Conservation (phyloP, 768 basidiomycete species). For the Fomitopsis serialis region DNA sequence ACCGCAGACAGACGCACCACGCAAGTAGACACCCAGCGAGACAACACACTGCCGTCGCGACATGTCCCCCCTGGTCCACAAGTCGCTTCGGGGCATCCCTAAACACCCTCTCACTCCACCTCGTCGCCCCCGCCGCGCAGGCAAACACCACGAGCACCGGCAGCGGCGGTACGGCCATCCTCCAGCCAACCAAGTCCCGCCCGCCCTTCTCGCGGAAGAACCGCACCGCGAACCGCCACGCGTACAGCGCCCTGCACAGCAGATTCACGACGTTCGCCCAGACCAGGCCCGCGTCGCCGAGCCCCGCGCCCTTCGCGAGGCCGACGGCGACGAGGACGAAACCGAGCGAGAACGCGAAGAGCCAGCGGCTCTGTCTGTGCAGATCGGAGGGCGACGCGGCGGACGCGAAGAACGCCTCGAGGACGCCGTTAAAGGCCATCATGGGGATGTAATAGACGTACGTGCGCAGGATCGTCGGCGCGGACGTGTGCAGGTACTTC, state of each 20-base stretch:
- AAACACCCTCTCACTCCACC: constrained; percentile 19
- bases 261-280: constrained; percentile 74
- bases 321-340: constrained; percentile 54
- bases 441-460: constrained; percentile 91
- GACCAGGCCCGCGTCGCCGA: constrained; percentile 67
- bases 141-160: constrained; percentile 22
- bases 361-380: constrained; percentile 70
- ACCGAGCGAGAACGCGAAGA: constrained; percentile 67
- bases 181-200: constrained; percentile 14
- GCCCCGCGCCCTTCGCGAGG: constrained; percentile 36
- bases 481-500: constrained; percentile 70
- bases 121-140: constrained; percentile 15
- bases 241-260: constrained; percentile 56
- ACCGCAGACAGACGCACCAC: constrained; percentile 17
- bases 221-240: constrained; percentile 38
- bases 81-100: constrained; percentile 14
- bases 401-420: constrained; percentile 88
- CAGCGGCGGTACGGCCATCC: constrained; percentile 18
- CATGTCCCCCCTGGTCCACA: constrained; percentile 20
- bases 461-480: constrained; percentile 66
- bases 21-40: constrained; percentile 17
- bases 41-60: constrained; percentile 19
- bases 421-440: constrained; percentile 82
- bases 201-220: constrained; percentile 37
- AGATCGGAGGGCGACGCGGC: constrained; percentile 67